Base-by-base conservation (phyloP, 164 flowering plant species). In the Berberis thunbergii region DNA sequence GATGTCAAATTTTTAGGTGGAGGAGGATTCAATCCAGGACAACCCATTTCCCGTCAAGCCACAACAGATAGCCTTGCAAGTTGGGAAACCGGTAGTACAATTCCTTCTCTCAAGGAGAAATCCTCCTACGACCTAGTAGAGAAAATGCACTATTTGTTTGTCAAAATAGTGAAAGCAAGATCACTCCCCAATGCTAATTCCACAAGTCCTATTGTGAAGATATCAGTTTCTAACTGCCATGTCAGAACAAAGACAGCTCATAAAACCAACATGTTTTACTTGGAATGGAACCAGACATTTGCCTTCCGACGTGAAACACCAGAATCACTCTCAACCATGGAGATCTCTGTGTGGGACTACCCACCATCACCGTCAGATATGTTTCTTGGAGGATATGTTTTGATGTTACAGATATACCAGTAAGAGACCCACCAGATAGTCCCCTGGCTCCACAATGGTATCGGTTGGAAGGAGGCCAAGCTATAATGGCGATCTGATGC, bases 401-500 rank as follows among this genome's bases (percentile, higher is more conserved):
- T 59, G 97, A 90, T 61, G 84, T 76, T 4, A 56, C 81, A 2
- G 98, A 93, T 61, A 80, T 88, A 26, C 97, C 85, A 0, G 49
- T 81, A 3, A 74, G 98, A 70, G 98, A 86, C 76, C 97, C 96
- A 46, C 96, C 96, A 0, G 97, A 93, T 71, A 88, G 96, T 63
- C 90, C 97, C 0, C 54, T 93, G 74, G 98, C 98, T 49, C 91
- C 98, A 38, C 97, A 89, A 49, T 93, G 98, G 98, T 93, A 86
- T 76, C 72, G 94, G 41, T 70, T 93, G 40, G 97, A 93, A 54
- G 97, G 87, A 1, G 90, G 86, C 52, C 86, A 82, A 13, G 82
- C 82, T 59, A 78, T 64, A 56, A 43, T 13, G 87, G 87, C 0
- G 96, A 88, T 59, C 74, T 93, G 10, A 89, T 88, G 97, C 86